Percentiles rank a stretch among this genome's conserved stretches.
Evolutionary conservation across 352 stramenopile genomes (phyloP).

Genomic region (Phytophthora fragariae): DNA sequence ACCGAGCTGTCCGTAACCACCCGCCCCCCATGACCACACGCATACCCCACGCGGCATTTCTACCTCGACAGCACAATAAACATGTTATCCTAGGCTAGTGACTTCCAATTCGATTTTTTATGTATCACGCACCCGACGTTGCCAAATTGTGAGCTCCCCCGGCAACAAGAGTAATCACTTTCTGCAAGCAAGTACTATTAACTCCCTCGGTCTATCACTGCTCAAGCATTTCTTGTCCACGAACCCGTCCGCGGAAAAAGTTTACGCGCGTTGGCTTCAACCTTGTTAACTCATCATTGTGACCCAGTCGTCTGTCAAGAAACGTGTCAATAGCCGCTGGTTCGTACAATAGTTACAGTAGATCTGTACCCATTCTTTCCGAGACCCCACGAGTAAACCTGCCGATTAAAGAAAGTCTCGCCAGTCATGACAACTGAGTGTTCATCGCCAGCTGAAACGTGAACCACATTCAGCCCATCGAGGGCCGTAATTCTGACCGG

Average conservation of each 20-base stretch:
- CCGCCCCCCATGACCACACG: conserved; percentile 79
- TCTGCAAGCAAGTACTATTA: conserved; percentile 45
- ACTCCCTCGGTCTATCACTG: background rate
- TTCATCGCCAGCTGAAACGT: conserved; percentile 69
- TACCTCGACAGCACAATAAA: conserved; percentile 16
- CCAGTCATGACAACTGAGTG: conserved; percentile 74
- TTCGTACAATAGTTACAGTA: background rate
- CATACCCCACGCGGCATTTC: conserved; percentile 65
- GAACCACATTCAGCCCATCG: conserved; percentile 62
- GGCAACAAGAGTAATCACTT: conserved; percentile 65
- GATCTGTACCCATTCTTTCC: conserved; percentile 62
- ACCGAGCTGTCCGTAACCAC: conserved; percentile 77
- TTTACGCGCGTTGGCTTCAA: conserved; percentile 76
- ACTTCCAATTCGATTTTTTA: background rate
- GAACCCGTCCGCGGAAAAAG: conserved; percentile 69
- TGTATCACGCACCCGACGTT: conserved; percentile 50
- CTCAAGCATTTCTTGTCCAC: background rate
- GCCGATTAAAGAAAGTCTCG: conserved; percentile 70
- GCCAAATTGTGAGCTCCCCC: conserved; percentile 77
- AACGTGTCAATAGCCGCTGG: background rate
- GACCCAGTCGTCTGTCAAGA: conserved; percentile 61
- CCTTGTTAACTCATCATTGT: conserved; percentile 61
- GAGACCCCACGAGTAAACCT: conserved; percentile 85
- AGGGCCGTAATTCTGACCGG: conserved; percentile 53
- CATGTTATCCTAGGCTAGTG: background rate